These are phyloP conservation scores for Linanthus parryae DNA, from an alignment of 148 eudicot genomes.

Conservation along the genomic window DNA sequence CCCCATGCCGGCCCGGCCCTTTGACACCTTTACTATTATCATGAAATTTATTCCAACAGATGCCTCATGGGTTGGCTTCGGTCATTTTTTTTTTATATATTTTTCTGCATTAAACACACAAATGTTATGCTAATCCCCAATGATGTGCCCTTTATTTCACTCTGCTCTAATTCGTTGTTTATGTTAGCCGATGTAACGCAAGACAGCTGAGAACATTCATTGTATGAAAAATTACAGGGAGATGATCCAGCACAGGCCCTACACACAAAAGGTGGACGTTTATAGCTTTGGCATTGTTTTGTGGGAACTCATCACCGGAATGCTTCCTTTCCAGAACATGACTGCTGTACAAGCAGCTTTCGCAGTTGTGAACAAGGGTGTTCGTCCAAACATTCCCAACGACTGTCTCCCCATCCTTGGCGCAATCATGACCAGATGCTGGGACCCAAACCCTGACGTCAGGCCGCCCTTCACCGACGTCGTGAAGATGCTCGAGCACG, in stretches of 20 bases:
- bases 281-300: slow-evolving; percentile 96
- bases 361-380: slow-evolving; percentile 93
- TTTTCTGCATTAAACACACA: too few species aligned
- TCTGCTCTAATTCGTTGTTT: too few species aligned
- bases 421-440: slow-evolving; percentile 90
- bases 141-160: too few species aligned
- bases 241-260: slow-evolving; percentile 98
- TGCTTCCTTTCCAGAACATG: slow-evolving; percentile 98
- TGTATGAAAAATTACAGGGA: slow-evolving; percentile 47
- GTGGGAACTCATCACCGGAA: slow-evolving; percentile 91
- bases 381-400: slow-evolving; percentile 68
- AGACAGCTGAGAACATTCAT: too few species aligned
- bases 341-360: slow-evolving; percentile 98
- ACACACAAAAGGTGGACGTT: slow-evolving; percentile 91
- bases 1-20: too few species aligned
- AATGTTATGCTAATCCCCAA: too few species aligned
- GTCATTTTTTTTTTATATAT: too few species aligned
- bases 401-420: slow-evolving; percentile 73
- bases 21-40: too few species aligned
- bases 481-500: slow-evolving; percentile 79
- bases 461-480: slow-evolving; percentile 81
- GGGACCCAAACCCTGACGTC: slow-evolving; percentile 80
- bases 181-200: too few species aligned
- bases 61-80: too few species aligned
- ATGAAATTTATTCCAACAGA: too few species aligned